Base-by-base conservation (phyloP, 805 yeast species). In the Monosporozyma siamensis region DNA sequence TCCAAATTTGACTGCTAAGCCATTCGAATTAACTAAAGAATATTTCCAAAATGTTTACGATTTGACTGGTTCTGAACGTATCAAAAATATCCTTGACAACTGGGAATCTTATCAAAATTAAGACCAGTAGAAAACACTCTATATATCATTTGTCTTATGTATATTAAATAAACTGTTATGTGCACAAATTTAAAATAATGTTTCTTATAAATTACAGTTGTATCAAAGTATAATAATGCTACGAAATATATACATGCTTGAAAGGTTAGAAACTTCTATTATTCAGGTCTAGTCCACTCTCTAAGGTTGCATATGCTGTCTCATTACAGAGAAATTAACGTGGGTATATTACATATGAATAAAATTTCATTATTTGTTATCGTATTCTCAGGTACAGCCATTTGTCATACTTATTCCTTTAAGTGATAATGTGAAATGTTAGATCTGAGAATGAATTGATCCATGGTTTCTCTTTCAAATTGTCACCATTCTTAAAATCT, bases 1-100 rank as follows among this genome's bases (percentile, higher is more conserved):
- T 74, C 99, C 99, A 52, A 92, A 92, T 74, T 78, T 92, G 74
- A 94, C 98, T 52, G 98, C 98, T 50, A 86, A 79, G 70, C 98
- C 99, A 55, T 92, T 92, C 65, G 80, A 83, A 69, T 82, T 92
- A 55, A 82, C 97, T 34, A 92, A 87, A 72, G 97, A 89, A 66
- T 92, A 92, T 72, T 92, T 92, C 73, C 83, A 94, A 72, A 95
- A 86, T 56, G 99, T 92, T 42, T 92, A 90, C 64, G 77, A 80
- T 45, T 76, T 92, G 65, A 92, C 99, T 40, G 80, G 83, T 34
- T 84, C 95, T 40, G 95, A 86, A 42, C 87, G 85, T 75, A 84
- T 94, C 63, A 87, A 87, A 72, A 71, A 75, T 40, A 84, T 92
- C 55, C 69, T 92, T 51, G 97, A 92, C 51, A 87, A 88, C 75